These are phyloP conservation scores for Chloranthus sessilifolius DNA, from an alignment of 164 flowering plant genomes.

Conservation along the genomic window DNA sequence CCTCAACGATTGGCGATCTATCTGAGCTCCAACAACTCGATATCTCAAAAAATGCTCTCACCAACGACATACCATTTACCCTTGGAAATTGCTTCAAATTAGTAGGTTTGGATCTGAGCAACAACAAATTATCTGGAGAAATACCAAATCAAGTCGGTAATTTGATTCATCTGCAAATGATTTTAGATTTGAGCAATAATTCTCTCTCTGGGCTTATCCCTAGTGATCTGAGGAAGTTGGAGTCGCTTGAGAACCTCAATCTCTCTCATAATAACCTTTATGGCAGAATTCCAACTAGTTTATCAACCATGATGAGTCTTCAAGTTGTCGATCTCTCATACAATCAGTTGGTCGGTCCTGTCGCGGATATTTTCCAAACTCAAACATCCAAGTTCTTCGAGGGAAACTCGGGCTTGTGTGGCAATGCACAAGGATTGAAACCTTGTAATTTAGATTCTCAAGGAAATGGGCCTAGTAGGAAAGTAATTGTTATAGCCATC, in stretches of 20 bases:
- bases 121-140: slow-evolving; percentile 40
- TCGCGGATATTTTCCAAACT: slow-evolving; percentile 12
- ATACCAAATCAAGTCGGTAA: slow-evolving; percentile 40
- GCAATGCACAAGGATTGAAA: slow-evolving; percentile 28
- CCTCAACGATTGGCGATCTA: slow-evolving; percentile 20
- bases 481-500: slow-evolving; percentile 25
- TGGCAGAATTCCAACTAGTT: slow-evolving; percentile 33
- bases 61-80: slow-evolving; percentile 20
- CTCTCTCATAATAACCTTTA: slow-evolving; percentile 46
- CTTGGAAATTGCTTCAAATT: slow-evolving; percentile 21
- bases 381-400: slow-evolving; percentile 5
- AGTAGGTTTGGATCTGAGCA: slow-evolving; percentile 29
- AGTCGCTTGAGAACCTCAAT: slow-evolving; percentile 33
- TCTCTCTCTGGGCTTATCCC: slow-evolving; percentile 45
- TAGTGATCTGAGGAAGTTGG: slow-evolving; percentile 28
- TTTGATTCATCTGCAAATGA: slow-evolving; percentile 33
- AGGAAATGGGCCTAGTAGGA: slow-evolving; percentile 8
- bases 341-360: slow-evolving; percentile 38
- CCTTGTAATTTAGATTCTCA: slow-evolving; percentile 17
- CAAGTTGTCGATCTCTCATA: slow-evolving; percentile 36
- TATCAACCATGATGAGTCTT: slow-evolving; percentile 24
- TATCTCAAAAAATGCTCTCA: slow-evolving; percentile 25
- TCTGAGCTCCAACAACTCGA: slow-evolving; percentile 13
- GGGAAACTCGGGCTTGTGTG: slow-evolving; percentile 35
- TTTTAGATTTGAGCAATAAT: slow-evolving; percentile 54